phyloP scores from a whole-genome alignment of 2,329 filamentous ascomycete species.

The Aspergillus caelatus region DNA sequence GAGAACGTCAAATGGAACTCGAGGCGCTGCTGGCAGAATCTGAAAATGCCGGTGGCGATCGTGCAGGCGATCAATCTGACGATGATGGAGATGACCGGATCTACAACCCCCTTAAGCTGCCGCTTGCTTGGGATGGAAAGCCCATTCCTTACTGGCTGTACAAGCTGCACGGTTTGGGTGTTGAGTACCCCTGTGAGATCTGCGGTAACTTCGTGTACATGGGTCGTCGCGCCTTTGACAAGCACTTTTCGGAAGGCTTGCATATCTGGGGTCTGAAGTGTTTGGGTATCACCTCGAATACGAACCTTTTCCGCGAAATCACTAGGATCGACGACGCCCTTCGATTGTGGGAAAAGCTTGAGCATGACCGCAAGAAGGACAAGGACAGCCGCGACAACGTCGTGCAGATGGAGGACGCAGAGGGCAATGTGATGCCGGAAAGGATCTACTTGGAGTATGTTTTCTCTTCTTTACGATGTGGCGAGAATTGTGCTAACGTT shows the following conservation, averaged over 20 bases:
- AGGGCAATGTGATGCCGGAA: constrained; percentile 98
- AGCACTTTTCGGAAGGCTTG: constrained; percentile 93
- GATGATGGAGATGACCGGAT: constrained; percentile 83
- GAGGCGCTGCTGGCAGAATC: constrained; percentile 76
- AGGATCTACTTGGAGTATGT: constrained; percentile 86
- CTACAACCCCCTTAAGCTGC: constrained; percentile 95
- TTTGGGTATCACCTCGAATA: constrained; percentile 83
- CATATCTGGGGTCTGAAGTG: constrained; percentile 95
- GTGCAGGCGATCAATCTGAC: constrained; percentile 64
- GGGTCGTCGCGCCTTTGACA: constrained; percentile 93
- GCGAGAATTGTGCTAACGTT: constrained; percentile 25
- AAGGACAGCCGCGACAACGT: constrained; percentile 78
- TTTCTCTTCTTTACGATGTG: neutral
- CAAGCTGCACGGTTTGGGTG: constrained; percentile 90
- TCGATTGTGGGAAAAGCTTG: constrained; percentile 89
- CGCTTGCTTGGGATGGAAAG: constrained; percentile 96
- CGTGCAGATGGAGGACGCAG: constrained; percentile 97
- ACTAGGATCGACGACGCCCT: constrained; percentile 87
- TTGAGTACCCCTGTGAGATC: constrained; percentile 94
- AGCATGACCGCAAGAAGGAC: constrained; percentile 78
- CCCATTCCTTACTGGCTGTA: constrained; percentile 99
- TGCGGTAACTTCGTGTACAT: constrained; percentile 99
- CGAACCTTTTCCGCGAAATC: constrained; percentile 89
- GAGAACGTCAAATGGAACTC: constrained; percentile 90
- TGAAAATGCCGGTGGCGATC: constrained; percentile 40